A percentile compares a stretch with the other conserved stretches of the same genome.
phyloP scores from a whole-genome alignment of 2,329 filamentous ascomycete genomes.

The Claviceps fusiformis region DNA sequence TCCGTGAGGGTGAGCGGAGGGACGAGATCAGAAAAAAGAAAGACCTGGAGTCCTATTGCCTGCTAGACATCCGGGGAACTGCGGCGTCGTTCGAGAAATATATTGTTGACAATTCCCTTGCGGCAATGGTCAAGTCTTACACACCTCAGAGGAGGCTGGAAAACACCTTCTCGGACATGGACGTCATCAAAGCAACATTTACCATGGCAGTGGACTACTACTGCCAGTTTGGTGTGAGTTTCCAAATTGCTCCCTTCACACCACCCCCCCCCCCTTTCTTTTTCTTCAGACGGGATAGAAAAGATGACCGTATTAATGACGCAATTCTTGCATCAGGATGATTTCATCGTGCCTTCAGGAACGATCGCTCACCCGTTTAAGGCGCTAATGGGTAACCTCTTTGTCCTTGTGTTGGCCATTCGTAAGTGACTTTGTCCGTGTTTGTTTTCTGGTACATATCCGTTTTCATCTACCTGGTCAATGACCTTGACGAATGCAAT shows the following conservation, averaged over 20 bases:
- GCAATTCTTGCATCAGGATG: not conserved
- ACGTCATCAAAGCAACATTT: conserved; percentile 13
- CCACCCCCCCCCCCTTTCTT: no score
- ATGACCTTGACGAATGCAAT: not conserved
- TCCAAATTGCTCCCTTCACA: not conserved
- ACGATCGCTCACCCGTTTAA: conserved; percentile 14
- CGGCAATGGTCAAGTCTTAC: conserved; percentile 14
- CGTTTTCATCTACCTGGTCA: no score
- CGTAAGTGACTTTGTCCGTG: conserved; percentile 21
- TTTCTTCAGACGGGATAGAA: not conserved
- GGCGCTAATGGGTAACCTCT: conserved; percentile 25
- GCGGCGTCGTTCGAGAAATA: conserved; percentile 22
- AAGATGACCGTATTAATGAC: not conserved
- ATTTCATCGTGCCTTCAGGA: not conserved
- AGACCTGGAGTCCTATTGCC: conserved; percentile 26
- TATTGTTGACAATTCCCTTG: conserved; percentile 17
- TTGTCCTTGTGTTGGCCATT: conserved; percentile 32
- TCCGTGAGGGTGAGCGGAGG: conserved; percentile 10
- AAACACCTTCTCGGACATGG: not conserved
- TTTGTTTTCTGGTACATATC: not conserved
- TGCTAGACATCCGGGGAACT: conserved; percentile 23
- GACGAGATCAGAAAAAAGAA: conserved; percentile 14
- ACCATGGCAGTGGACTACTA: conserved; percentile 11
- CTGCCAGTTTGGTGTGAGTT: conserved; percentile 11
- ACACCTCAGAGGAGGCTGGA: conserved; percentile 3